Conservation (phyloP, 352 stramenopile species). For the Thraustotheca clavata region DNA sequence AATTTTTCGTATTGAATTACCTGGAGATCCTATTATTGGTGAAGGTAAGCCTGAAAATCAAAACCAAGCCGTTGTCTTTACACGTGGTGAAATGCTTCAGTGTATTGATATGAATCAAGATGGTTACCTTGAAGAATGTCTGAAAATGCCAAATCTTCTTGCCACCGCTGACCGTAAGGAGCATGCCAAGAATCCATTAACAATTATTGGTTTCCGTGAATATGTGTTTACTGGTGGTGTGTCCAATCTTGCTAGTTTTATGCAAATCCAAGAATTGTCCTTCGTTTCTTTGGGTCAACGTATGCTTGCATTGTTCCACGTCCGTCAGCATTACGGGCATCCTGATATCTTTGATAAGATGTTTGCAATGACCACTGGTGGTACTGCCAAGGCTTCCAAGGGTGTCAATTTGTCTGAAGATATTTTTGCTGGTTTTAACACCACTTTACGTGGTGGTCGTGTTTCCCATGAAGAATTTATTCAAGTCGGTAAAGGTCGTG, state of each 20-base stretch:
- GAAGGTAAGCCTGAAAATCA: conserved; percentile 87
- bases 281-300: conserved; percentile 78
- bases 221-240: conserved; percentile 79
- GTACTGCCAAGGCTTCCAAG: conserved; percentile 76
- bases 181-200: conserved; percentile 54
- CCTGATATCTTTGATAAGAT: conserved; percentile 86
- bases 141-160: conserved; percentile 78
- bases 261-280: conserved; percentile 78
- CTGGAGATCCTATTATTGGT: conserved; percentile 75
- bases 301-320: conserved; percentile 67
- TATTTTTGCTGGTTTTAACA: conserved; percentile 86
- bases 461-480: conserved; percentile 80
- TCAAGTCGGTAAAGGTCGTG: conserved; percentile 93
- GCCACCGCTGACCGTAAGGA: conserved; percentile 63
- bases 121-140: conserved; percentile 63
- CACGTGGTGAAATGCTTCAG: conserved; percentile 73
- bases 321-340: conserved; percentile 81
- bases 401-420: conserved; percentile 82
- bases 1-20: conserved; percentile 73
- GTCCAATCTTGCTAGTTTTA: conserved; percentile 78
- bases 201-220: conserved; percentile 80
- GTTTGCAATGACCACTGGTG: conserved; percentile 71
- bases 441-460: conserved; percentile 56
- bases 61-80: conserved; percentile 85
- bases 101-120: conserved; percentile 91